Percentiles rank a stretch among this genome's conserved stretches.
Conservation (phyloP, 768 basidiomycete species). For the Tricholoma terreum region DNA sequence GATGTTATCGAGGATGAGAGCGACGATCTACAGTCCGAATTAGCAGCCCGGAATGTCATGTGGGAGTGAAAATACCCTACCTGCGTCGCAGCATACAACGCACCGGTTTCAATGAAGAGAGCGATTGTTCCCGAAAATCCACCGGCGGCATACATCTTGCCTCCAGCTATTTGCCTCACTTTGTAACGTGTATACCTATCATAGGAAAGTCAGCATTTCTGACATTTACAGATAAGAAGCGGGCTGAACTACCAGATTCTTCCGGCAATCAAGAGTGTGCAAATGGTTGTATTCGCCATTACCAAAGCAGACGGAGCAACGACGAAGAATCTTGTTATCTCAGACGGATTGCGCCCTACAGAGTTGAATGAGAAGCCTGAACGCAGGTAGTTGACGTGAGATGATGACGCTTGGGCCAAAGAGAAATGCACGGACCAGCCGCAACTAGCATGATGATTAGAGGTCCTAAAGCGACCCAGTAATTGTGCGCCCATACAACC, state of each 20-base stretch:
- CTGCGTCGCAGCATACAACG: conserved; percentile 7
- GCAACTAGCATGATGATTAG: conserved; percentile 8
- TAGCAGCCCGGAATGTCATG: neutral
- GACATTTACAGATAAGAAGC: neutral
- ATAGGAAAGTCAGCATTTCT: neutral
- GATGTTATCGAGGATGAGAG: conserved; percentile 10
- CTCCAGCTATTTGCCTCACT: neutral
- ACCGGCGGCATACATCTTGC: neutral
- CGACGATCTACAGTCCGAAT: conserved; percentile 1
- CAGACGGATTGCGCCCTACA: neutral
- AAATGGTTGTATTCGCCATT: conserved; percentile 13
- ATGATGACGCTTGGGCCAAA: neutral
- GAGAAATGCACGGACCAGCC: conserved; percentile 2
- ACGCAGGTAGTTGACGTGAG: neutral
- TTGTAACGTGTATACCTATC: conserved; percentile 10
- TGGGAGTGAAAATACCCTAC: neutral
- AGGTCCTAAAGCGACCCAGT: conserved; percentile 9
- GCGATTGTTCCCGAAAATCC: conserved; percentile 5
- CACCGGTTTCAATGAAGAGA: conserved; percentile 14
- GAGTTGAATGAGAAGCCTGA: conserved; percentile 7
- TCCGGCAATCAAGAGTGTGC: conserved; percentile 14
- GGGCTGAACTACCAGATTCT: conserved; percentile 10
- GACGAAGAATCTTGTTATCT: conserved; percentile 7
- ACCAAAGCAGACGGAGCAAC: conserved; percentile 8
- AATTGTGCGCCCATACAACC: conserved; percentile 14